Conservation (phyloP, 495 filamentous ascomycete genomes). For the Apiosordaria backusii region DNA sequence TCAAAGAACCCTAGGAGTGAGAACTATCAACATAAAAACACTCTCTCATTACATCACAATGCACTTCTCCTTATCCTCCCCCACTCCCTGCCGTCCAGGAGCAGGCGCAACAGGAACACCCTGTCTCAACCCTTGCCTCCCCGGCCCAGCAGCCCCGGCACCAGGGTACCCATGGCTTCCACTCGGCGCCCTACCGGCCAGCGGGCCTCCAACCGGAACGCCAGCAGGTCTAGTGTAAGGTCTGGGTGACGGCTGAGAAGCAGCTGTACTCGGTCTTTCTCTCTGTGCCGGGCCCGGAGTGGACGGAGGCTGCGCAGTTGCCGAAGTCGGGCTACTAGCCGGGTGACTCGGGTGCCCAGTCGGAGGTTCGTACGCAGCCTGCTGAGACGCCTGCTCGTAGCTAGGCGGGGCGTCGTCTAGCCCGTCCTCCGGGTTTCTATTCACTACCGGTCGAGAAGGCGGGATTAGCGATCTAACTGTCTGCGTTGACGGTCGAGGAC, state of each 20-base stretch:
- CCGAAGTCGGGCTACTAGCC: slow-evolving; percentile 32
- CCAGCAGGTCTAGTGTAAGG: background rate
- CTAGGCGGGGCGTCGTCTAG: slow-evolving; percentile 68
- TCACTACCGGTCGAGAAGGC: slow-evolving; percentile 30
- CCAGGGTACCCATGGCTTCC: slow-evolving; percentile 10
- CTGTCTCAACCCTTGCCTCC: slow-evolving; percentile 27
- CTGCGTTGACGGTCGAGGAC: slow-evolving; percentile 28
- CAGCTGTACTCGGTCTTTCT: background rate
- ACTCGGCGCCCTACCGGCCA: background rate
- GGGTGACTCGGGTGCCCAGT: slow-evolving; percentile 55
- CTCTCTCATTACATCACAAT: slow-evolving; percentile 1
- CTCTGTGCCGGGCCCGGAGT: background rate
- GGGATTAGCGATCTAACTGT: slow-evolving; percentile 46
- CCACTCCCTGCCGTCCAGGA: background rate
- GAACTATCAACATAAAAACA: background rate
- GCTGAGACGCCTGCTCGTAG: slow-evolving; percentile 74
- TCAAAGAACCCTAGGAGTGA: background rate
- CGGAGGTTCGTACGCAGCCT: slow-evolving; percentile 61
- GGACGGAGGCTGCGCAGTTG: slow-evolving; percentile 6
- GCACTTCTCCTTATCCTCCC: background rate
- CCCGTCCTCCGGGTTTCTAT: slow-evolving; percentile 42
- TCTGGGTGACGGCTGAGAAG: background rate
- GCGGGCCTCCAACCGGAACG: no score
- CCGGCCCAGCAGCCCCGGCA: slow-evolving; percentile 4
- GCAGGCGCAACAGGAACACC: slow-evolving; percentile 16